These are phyloP conservation scores for Lobosporangium transversale DNA, from an alignment of 192 early-diverging fungal genomes.

Conservation along the genomic window DNA sequence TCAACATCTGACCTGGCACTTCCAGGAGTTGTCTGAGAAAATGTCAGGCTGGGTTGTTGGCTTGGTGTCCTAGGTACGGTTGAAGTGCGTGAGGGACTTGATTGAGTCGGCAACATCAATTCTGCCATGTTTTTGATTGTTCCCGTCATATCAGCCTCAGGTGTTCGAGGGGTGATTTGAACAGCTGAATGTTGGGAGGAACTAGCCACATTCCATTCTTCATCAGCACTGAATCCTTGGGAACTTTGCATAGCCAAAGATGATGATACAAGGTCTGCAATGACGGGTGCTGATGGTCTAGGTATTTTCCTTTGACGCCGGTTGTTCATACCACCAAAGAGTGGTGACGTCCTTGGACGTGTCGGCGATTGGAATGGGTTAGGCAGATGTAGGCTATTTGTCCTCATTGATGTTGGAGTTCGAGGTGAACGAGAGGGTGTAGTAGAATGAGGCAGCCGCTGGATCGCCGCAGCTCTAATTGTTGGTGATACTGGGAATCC, in stretches of 20 bases:
- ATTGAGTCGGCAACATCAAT: constrained; percentile 2
- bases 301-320: constrained; percentile 6
- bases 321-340: constrained; percentile 41
- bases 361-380: constrained; percentile 16
- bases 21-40: constrained; percentile 37
- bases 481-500: background rate
- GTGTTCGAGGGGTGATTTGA: background rate
- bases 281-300: constrained; percentile 8
- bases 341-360: constrained; percentile 25
- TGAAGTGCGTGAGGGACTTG: background rate
- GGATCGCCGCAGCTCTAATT: background rate
- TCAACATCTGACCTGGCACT: constrained; percentile 28
- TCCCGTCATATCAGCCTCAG: background rate
- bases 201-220: background rate
- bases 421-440: background rate
- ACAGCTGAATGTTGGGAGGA: background rate
- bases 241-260: too few species aligned
- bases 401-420: constrained; percentile 19
- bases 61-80: constrained; percentile 28
- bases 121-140: background rate
- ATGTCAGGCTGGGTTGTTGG: constrained; percentile 35
- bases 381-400: background rate
- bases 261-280: constrained; percentile 21
- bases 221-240: background rate
- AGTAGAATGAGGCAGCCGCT: background rate